Evolutionary conservation across 352 stramenopile species (phyloP), one percentile per base, ranked within the genome.

Genomic region (Phytophthora constricta): DNA sequence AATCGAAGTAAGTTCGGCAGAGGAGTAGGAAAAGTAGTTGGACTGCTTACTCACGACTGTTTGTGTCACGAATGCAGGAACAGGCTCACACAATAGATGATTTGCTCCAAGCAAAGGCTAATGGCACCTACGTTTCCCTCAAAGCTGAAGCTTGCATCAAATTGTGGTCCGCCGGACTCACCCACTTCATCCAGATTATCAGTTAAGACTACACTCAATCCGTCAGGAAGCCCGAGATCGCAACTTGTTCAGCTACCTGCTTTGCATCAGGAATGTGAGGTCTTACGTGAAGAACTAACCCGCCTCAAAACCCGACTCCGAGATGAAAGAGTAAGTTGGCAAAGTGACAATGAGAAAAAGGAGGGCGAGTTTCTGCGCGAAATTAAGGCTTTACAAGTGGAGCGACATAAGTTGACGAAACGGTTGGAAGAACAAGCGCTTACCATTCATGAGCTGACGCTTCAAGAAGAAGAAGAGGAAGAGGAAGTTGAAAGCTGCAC

Each of bases 71-170:
- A 54, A 16, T 23, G 23, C 49, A 90, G 74, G 85, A 93, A 31
- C 85, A 91, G 63, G 83, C 82, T 45, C 80, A 91, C 43, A 93
- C 85, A 22, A 93, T 93, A 34, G 82, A 93, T 46, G 82, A 91
- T 34, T 70, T 93, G 33, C 58, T 91, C 4, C 77, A 87, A 61
- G 69, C 65, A 27, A 86, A 87, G 46, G 47, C 72, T 8, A 65
- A 53, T 14, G 60, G 59, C 42, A 71, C 72, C 26, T 77, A 77
- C 64, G 58, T 72, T 42, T 84, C 68, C 51, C 79, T 61, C 58
- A 1, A 82, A 86, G 37, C 14, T 43, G 0, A 68, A 60, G 9
- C 19, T 64, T 8, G 52, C 45, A 20, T n/a, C 57, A 27, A 57
- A 56, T 53, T 14, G n/a, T 31, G 37, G 10, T 53, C 27, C 17